A percentile compares a stretch with the other conserved stretches of the same genome.
phyloP scores from a whole-genome alignment of 352 stramenopile genomes.

The Phytopythium boreale region DNA sequence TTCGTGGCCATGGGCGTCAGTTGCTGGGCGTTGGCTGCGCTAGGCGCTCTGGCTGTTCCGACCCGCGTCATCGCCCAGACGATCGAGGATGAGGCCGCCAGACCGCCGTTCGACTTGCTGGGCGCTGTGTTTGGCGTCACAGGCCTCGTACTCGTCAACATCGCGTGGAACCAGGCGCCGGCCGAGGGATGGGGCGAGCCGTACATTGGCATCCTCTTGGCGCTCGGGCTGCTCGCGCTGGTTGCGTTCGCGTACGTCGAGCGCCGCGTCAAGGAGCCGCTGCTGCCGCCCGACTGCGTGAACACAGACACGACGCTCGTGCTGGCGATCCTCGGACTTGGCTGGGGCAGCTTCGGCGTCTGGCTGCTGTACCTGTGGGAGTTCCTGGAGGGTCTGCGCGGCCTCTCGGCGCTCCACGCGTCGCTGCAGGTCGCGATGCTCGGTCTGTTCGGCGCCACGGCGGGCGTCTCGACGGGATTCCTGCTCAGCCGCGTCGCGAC shows the following conservation, averaged over 20 bases:
- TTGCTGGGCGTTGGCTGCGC: not conserved
- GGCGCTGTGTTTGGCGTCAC: not conserved
- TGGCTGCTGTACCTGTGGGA: conserved; percentile 8
- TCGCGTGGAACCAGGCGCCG: conserved; percentile 8
- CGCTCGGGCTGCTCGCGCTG: conserved; percentile 1
- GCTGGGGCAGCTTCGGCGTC: conserved; percentile 6
- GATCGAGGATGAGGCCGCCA: not conserved
- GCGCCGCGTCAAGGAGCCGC: not conserved
- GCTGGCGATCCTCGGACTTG: conserved; percentile 1
- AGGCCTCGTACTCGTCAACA: conserved; percentile 6
- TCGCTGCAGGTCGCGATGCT: not conserved
- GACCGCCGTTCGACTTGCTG: conserved; percentile 1
- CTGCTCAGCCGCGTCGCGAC: conserved; percentile 4
- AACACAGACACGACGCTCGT: conserved; percentile 2
- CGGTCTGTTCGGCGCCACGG: not conserved
- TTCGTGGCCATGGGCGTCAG: conserved; percentile 5
- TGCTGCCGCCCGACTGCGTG: conserved; percentile 3
- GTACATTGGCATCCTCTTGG: conserved; percentile 1
- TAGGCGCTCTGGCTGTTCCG: not conserved
- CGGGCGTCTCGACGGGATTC: conserved; percentile 4
- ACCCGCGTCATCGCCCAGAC: not conserved
- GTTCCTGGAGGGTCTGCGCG: conserved; percentile 7
- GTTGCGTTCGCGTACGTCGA: conserved; percentile 4
- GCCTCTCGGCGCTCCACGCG: conserved; percentile 1
- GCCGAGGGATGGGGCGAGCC: conserved; percentile 2